phyloP scores from a whole-genome alignment of 2,329 filamentous ascomycete genomes.

The Allantophomopsis cytisporea region DNA sequence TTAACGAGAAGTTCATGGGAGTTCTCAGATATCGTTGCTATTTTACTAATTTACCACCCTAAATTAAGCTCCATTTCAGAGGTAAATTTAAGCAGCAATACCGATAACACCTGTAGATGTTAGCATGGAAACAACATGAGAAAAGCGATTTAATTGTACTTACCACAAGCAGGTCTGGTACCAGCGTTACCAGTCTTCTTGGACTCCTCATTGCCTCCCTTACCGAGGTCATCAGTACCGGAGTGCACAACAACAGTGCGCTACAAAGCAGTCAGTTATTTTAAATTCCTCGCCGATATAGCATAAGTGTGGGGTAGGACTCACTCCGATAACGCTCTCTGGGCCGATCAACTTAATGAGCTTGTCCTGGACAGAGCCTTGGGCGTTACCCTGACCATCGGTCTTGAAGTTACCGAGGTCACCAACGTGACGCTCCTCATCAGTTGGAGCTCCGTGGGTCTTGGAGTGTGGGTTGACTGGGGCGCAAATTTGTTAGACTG shows the following conservation, averaged over 20 bases:
- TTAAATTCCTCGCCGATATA: neutral
- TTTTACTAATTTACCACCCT: neutral
- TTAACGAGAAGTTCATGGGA: no score
- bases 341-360: conserved; percentile 92
- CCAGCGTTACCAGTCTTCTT: conserved; percentile 98
- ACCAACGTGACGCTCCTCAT: conserved; percentile 84
- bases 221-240: conserved; percentile 93
- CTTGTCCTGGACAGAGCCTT: conserved; percentile 68
- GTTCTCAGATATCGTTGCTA: no score
- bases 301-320: conserved; percentile 13
- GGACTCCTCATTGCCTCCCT: conserved; percentile 83
- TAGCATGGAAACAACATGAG: neutral
- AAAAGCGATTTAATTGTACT: conserved; percentile 17
- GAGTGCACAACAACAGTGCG: conserved; percentile 90
- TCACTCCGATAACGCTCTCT: conserved; percentile 85
- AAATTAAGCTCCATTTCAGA: neutral
- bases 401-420: conserved; percentile 97
- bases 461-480: conserved; percentile 91
- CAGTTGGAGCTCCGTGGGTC: conserved; percentile 76
- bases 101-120: conserved; percentile 61
- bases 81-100: conserved; percentile 52
- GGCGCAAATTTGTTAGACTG: neutral
- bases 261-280: conserved; percentile 27
- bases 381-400: conserved; percentile 79
- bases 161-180: conserved; percentile 85